Evolutionary conservation across 2,329 filamentous ascomycete species (phyloP).

Genomic region (Phialophora macrospora): DNA sequence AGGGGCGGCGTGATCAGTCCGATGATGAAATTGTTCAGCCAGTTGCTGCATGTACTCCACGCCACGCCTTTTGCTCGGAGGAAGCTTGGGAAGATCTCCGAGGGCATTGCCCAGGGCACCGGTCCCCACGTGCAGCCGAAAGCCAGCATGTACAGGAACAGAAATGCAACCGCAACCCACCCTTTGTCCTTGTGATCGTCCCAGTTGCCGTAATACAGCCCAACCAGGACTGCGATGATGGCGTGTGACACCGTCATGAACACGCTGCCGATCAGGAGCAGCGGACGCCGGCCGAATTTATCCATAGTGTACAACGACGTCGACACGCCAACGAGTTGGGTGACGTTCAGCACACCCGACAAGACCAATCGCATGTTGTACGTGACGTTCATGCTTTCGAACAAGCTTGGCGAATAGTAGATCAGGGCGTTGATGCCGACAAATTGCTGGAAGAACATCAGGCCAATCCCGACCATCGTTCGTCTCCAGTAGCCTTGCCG

Average conservation of each 20-base stretch:
- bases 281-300: conserved; percentile 51
- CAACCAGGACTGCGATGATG: conserved; percentile 61
- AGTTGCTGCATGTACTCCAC: conserved; percentile 67
- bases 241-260: conserved; percentile 56
- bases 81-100: conserved; percentile 68
- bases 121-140: conserved; percentile 63
- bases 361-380: conserved; percentile 59
- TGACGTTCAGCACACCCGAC: conserved; percentile 59
- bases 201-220: conserved; percentile 59
- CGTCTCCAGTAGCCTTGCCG: conserved; percentile 55
- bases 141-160: conserved; percentile 67
- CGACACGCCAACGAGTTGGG: conserved; percentile 53
- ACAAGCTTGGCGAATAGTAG: conserved; percentile 67
- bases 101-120: conserved; percentile 49
- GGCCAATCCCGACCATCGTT: conserved; percentile 57
- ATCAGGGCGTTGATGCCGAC: conserved; percentile 60
- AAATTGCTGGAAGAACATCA: conserved; percentile 66
- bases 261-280: conserved; percentile 53
- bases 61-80: conserved; percentile 69
- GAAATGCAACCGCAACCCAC: conserved; percentile 62
- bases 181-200: conserved; percentile 56
- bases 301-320: conserved; percentile 58
- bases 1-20: conserved; percentile 69
- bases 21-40: conserved; percentile 68
- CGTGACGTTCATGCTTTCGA: conserved; percentile 55